Conservation (phyloP, 768 basidiomycete species). For the Hypholoma fasciculare region DNA sequence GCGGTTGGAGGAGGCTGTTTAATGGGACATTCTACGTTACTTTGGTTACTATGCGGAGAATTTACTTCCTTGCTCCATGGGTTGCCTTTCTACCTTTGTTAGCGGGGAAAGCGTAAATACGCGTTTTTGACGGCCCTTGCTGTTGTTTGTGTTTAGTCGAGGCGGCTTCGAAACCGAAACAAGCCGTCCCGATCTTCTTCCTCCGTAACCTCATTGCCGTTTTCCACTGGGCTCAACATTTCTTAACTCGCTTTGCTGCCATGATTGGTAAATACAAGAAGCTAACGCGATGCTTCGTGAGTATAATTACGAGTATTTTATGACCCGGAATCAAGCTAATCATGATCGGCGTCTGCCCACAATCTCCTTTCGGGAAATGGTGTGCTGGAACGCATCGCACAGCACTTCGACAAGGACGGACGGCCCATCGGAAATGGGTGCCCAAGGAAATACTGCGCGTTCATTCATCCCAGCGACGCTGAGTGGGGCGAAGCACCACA, state of each 20-base stretch:
- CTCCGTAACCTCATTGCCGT: no score
- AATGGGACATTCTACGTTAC: background rate
- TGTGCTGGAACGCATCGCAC: background rate
- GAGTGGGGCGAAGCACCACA: background rate
- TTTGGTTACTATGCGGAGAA: no score
- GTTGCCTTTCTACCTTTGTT: background rate
- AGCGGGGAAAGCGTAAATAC: background rate
- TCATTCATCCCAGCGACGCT: conserved; percentile 14
- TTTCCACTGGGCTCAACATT: background rate
- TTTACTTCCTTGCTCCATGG: no score
- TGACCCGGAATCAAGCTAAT: background rate
- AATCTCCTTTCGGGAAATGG: background rate
- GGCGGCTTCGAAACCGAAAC: no score
- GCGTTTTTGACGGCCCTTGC: background rate
- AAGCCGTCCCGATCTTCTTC: no score
- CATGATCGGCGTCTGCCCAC: background rate
- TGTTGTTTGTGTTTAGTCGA: no score
- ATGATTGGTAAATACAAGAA: no score
- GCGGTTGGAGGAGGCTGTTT: conserved; percentile 32
- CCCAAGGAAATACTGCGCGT: conserved; percentile 7
- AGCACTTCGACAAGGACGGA: conserved; percentile 12
- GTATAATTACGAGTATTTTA: background rate
- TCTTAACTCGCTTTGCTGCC: background rate
- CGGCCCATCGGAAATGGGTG: conserved; percentile 1
- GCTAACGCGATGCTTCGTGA: background rate